Base-by-base conservation (phyloP, 192 early-diverging fungal genomes). In the Coemansia sp. region DNA sequence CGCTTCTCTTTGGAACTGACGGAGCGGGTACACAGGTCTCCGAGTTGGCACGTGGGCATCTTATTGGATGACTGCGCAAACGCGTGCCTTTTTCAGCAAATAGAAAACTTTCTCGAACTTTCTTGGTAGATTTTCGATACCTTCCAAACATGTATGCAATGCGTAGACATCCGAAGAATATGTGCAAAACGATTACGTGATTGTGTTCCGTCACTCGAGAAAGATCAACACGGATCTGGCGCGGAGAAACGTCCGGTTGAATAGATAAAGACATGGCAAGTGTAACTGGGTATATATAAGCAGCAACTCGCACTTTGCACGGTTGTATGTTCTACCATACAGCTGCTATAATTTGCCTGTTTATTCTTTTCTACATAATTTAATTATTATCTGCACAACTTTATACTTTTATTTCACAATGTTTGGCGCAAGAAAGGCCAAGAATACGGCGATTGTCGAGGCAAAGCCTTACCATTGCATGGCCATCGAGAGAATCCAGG, bases 391-490 rank as follows among this genome's bases (percentile, higher is more conserved):
- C 10, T 16, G 12, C 11, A 8, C 16, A 27, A 14, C 22, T n/a
- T 31, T 50, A 50, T 16, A 29, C 14, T 18, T n/a, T 28, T 50
- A 49, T 12, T 49, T 16, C 9, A 44, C 43, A 35, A 45, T 72
- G 51, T 69, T 78, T 50, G 50, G 49, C 30, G 18, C 19, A 23
- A 7, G 1, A 19, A 43, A 54, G 30, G 61, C 55, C 27, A 60
- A 61, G 42, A 45, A 24, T 22, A 27, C 25, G 10, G 43, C 28
- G 35, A 62, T 28, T 11, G 57, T 44, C 16, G 42, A 54, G 22
- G 21, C 52, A 54, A 73, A 74, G 67, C 60, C 60, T n/a, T 80
- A 73, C 59, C 77, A 80, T 30, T 74, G 67, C 55, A 69, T 80
- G 63, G 53, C 62, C 14, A 28, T 61, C 19, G 58, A 43, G 6